These are phyloP conservation scores for Arthroderma sp. DNA, from an alignment of 2,329 filamentous ascomycete genomes.

Conservation along the genomic window DNA sequence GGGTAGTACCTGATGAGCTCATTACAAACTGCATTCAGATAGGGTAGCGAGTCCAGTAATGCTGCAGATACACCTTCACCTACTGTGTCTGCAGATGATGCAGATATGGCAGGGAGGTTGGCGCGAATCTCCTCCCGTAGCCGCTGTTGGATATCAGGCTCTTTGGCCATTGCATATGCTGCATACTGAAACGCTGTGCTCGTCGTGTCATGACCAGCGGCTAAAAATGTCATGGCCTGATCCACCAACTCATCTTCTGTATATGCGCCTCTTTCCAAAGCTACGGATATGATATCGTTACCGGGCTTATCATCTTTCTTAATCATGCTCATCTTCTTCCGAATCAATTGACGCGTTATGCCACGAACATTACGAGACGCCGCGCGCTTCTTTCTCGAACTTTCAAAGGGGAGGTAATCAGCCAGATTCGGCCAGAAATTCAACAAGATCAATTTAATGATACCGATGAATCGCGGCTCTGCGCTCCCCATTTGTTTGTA, in stretches of 20 bases:
- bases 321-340: conserved; percentile 28
- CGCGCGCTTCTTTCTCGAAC: conserved; percentile 51
- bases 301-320: conserved; percentile 30
- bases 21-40: conserved; percentile 65
- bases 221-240: conserved; percentile 82
- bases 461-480: conserved; percentile 1
- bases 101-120: conserved; percentile 39
- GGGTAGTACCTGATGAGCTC: conserved; percentile 63
- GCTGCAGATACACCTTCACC: conserved; percentile 26
- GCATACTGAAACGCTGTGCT: conserved; percentile 65
- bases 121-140: conserved; percentile 56
- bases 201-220: conserved; percentile 70
- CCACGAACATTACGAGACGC: conserved; percentile 49
- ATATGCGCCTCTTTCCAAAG: conserved; percentile 62
- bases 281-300: conserved; percentile 65
- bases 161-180: conserved; percentile 52
- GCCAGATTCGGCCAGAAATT: conserved; percentile 53
- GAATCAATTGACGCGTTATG: conserved; percentile 56
- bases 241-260: conserved; percentile 68
- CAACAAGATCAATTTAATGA: conserved; percentile 44
- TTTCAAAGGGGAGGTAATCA: conserved; percentile 50
- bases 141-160: conserved; percentile 51
- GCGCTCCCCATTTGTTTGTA: background rate
- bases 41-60: conserved; percentile 56
- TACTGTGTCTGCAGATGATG: background rate